Evolutionary conservation across 768 basidiomycete genomes (phyloP), one percentile per base, ranked within the genome.

Genomic region (Leccinum broughii): DNA sequence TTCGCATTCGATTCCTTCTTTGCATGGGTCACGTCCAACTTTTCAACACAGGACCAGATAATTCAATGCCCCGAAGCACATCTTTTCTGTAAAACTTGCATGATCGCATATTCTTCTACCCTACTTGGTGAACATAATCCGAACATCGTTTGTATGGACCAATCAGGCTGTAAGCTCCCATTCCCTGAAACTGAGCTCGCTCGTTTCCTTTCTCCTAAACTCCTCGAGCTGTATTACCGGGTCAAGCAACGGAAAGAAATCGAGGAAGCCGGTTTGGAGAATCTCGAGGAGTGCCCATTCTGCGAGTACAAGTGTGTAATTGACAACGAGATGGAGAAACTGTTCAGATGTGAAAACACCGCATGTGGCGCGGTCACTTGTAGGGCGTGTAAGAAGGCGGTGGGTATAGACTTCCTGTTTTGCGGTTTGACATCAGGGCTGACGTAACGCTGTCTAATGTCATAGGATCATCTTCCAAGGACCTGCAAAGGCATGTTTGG

Each of bases 61-160:
- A 80, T 92, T 2, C 93, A 95, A 75, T 96, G 94, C 66, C 86
- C 90, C 0, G 93, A 95, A 57, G 86, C 89, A 0, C 94, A 97
- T 70, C 83, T 94, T 3, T 97, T 96, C 77, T 96, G 94, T 73
- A 77, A 71, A 35, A 75, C 78, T 1, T 96, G 94, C 70, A 82
- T 92, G 73, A 82, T 75, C 1, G 75, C 81, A 3, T 90, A 93
- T 67, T 86, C 87, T 1, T 83, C 86, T 35, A 87, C 78, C 28
- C 79, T 85, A 32, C 81, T 95, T 11, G 87, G 86, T 49, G 76
- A 80, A 53, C 88, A 87, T 64, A 81, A 85, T 65, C 72, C 83
- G 51, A 77, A 78, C 26, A 80, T 95, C 59, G 68, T 80, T n/a
- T 96, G 93, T 70, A 93, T 94, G 87, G 90, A 93, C 65, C 83